Evolutionary conservation across 495 filamentous ascomycete genomes (phyloP).

Genomic region (Talaromyces wortmannii): DNA sequence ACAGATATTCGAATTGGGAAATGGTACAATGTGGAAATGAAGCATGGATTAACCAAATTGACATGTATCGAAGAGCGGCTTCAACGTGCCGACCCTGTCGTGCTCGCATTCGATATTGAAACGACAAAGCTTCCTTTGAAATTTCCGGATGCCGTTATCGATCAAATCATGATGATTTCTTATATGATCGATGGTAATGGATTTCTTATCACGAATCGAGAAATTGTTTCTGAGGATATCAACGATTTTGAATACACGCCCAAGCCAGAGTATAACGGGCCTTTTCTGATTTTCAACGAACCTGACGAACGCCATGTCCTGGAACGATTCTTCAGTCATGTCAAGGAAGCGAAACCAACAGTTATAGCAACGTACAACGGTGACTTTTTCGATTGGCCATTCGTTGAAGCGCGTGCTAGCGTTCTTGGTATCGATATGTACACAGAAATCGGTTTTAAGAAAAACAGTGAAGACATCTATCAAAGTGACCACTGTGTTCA

Average conservation of each 20-base stretch:
- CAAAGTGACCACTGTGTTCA: constrained; percentile 92
- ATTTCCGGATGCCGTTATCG: constrained; percentile 91
- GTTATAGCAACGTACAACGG: constrained; percentile 99
- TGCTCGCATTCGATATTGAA: constrained; percentile 98
- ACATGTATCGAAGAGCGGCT: constrained; percentile 83
- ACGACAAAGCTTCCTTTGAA: constrained; percentile 95
- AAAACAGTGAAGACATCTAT: constrained; percentile 92
- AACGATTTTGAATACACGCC: constrained; percentile 97
- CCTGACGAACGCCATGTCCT: constrained; percentile 83
- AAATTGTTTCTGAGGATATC: constrained; percentile 97
- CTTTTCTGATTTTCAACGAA: constrained; percentile 97
- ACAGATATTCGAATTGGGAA: constrained; percentile 90
- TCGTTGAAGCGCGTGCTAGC: constrained; percentile 88
- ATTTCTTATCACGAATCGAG: constrained; percentile 95
- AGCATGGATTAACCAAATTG: constrained; percentile 78
- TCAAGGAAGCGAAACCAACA: constrained; percentile 90
- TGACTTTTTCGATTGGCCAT: constrained; percentile 99
- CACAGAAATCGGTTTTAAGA: constrained; percentile 91
- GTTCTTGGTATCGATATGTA: constrained; percentile 99
- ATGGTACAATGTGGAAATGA: constrained; percentile 95
- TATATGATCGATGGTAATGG: constrained; percentile 99
- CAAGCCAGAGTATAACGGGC: constrained; percentile 89
- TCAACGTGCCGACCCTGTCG: constrained; percentile 83
- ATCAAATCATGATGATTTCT: constrained; percentile 99
- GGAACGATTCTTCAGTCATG: constrained; percentile 90